A percentile compares a stretch with the other conserved stretches of the same genome.
Evolutionary conservation across 805 yeast species (phyloP).

Genomic region (Schizosaccharomyces cryophilus): DNA sequence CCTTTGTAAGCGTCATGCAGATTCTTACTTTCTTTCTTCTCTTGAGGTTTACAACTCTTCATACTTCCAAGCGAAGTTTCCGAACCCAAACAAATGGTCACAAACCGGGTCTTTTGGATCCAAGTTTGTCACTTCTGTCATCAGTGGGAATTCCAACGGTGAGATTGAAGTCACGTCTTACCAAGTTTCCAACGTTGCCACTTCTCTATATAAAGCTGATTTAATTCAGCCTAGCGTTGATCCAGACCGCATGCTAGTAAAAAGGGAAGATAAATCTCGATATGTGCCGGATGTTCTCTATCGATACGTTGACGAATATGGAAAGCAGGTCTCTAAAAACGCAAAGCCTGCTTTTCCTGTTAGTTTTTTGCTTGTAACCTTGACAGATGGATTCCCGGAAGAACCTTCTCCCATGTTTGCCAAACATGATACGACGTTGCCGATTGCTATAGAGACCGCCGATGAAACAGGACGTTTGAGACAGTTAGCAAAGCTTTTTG

Average conservation of each 20-base stretch:
- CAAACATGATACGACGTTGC: neutral
- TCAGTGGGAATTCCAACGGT: slow-evolving; percentile 68
- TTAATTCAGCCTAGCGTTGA: slow-evolving; percentile 70
- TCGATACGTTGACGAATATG: slow-evolving; percentile 66
- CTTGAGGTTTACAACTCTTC: slow-evolving; percentile 70
- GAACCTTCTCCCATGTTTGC: slow-evolving; percentile 27
- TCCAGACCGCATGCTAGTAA: slow-evolving; percentile 65
- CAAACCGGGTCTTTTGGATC: slow-evolving; percentile 49
- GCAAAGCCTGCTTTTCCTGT: slow-evolving; percentile 85
- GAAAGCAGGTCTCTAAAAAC: slow-evolving; percentile 59
- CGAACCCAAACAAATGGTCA: slow-evolving; percentile 40
- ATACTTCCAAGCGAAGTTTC: slow-evolving; percentile 39
- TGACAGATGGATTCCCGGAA: slow-evolving; percentile 82
- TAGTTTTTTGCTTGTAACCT: slow-evolving; percentile 64
- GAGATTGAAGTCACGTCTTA: slow-evolving; percentile 79
- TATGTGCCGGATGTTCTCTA: slow-evolving; percentile 90
- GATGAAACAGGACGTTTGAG: neutral
- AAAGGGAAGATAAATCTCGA: slow-evolving; percentile 42
- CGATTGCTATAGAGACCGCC: neutral
- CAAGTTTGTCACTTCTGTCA: slow-evolving; percentile 76
- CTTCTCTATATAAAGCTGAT: slow-evolving; percentile 68
- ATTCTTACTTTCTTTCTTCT: slow-evolving; percentile 74
- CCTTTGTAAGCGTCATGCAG: slow-evolving; percentile 74
- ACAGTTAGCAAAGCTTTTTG: neutral
- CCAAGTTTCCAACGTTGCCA: slow-evolving; percentile 73